Conservation (phyloP, 1,284 basidiomycete species). For the Pyrrhoderma lamaoense region DNA sequence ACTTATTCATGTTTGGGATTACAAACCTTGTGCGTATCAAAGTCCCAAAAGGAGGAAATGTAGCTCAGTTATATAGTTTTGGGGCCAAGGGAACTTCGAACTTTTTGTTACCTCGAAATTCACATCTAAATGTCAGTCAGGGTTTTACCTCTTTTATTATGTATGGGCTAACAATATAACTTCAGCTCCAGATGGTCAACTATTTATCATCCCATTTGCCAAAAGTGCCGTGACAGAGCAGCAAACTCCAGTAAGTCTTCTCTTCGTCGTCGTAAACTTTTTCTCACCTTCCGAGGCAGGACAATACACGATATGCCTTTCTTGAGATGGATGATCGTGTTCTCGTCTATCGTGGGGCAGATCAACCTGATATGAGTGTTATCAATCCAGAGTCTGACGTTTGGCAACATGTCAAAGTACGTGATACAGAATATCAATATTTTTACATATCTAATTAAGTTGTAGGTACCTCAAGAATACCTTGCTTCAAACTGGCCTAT, state of each 20-base stretch:
- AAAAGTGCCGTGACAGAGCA: conserved; percentile 92
- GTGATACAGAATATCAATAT: conserved; percentile 11
- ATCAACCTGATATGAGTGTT: conserved; percentile 96
- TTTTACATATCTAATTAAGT: not conserved
- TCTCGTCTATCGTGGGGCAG: conserved; percentile 92
- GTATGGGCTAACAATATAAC: not conserved
- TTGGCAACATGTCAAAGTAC: conserved; percentile 90
- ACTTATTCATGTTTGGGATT: conserved; percentile 81
- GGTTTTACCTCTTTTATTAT: not conserved
- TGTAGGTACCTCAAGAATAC: conserved; percentile 78
- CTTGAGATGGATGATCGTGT: conserved; percentile 93
- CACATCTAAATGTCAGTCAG: conserved; percentile 39
- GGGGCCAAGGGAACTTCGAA: conserved; percentile 87
- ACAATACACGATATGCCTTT: conserved; percentile 92
- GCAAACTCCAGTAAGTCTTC: conserved; percentile 69
- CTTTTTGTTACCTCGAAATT: conserved; percentile 62
- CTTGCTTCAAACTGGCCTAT: conserved; percentile 93
- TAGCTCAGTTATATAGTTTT: conserved; percentile 52
- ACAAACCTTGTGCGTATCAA: conserved; percentile 48
- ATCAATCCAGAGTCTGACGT: conserved; percentile 99
- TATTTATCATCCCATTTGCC: conserved; percentile 87
- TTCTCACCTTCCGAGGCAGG: conserved; percentile 38
- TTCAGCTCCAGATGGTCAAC: conserved; percentile 54
- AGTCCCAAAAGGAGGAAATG: conserved; percentile 1
- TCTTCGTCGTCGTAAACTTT: conserved; percentile 8